Percentiles rank a stretch among this genome's conserved stretches.
phyloP scores from a whole-genome alignment of 1,284 basidiomycete genomes.

The Fomitopsis pinicola region DNA sequence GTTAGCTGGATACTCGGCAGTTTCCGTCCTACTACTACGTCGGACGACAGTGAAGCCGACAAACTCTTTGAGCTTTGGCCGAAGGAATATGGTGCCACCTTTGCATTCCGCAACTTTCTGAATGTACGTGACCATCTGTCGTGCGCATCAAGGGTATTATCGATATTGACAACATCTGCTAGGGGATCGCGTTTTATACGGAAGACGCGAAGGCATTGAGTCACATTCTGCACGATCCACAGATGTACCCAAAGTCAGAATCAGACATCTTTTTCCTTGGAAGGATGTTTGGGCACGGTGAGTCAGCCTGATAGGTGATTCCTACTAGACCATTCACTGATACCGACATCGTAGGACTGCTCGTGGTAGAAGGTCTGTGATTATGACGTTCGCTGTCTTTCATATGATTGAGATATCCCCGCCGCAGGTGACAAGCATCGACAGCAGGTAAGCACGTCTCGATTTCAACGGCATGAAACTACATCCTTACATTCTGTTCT shows the following conservation, averaged over 20 bases:
- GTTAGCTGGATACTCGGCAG: constrained; percentile 51
- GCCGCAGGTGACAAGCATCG: neutral
- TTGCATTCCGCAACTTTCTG: constrained; percentile 43
- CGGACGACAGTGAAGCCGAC: constrained; percentile 27
- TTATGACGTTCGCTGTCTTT: neutral
- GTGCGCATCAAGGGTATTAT: neutral
- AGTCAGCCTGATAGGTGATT: neutral
- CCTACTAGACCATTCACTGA: neutral
- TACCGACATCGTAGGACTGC: neutral
- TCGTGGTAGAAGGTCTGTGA: constrained; percentile 1
- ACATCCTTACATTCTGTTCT: neutral
- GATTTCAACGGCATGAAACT: neutral
- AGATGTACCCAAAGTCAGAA: constrained; percentile 29
- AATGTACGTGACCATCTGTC: constrained; percentile 31
- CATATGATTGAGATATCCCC: neutral
- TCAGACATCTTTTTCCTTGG: constrained; percentile 16
- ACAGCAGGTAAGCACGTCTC: neutral
- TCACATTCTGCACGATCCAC: constrained; percentile 32
- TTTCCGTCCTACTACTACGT: constrained; percentile 17
- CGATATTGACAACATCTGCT: constrained; percentile 16
- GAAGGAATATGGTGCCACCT: constrained; percentile 45
- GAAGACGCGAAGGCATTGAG: constrained; percentile 32
- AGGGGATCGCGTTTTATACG: constrained; percentile 33
- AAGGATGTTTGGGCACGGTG: constrained; percentile 28
- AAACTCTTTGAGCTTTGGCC: constrained; percentile 48